Evolutionary conservation across 768 basidiomycete genomes (phyloP).

Genomic region (Chalciporus piperatus): DNA sequence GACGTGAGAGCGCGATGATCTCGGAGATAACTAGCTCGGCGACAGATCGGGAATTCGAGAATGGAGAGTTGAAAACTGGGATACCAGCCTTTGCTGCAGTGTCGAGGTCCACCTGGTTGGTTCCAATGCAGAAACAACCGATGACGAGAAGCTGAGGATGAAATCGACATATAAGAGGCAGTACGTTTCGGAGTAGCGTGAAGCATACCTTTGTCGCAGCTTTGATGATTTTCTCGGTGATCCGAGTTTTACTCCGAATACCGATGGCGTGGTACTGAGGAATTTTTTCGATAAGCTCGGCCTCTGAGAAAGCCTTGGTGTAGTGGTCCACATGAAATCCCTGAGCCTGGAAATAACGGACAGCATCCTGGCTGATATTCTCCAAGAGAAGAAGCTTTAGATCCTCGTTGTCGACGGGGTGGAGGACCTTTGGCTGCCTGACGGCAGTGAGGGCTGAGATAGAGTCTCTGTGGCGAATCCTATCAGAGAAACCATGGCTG

Average conservation of each 20-base stretch:
- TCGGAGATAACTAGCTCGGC: slow-evolving; percentile 97
- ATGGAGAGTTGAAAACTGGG: slow-evolving; percentile 98
- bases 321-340: slow-evolving; percentile 93
- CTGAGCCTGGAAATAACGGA: slow-evolving; percentile 70
- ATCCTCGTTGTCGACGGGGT: slow-evolving; percentile 79
- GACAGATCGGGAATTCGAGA: slow-evolving; percentile 98
- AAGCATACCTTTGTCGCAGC: slow-evolving; percentile 75
- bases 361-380: slow-evolving; percentile 92
- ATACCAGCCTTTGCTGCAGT: slow-evolving; percentile 86
- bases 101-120: slow-evolving; percentile 92
- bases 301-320: slow-evolving; percentile 84
- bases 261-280: slow-evolving; percentile 90
- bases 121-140: slow-evolving; percentile 99
- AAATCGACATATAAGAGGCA: neutral
- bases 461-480: slow-evolving; percentile 39
- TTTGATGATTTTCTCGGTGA: slow-evolving; percentile 85
- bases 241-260: slow-evolving; percentile 96
- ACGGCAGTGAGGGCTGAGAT: slow-evolving; percentile 34
- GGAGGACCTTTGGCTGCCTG: slow-evolving; percentile 67
- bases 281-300: slow-evolving; percentile 84
- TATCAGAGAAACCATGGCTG: slow-evolving; percentile 42
- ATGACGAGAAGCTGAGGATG: slow-evolving; percentile 79
- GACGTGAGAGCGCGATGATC: slow-evolving; percentile 90
- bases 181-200: neutral
- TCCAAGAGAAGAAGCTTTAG: slow-evolving; percentile 85